Percentiles rank a stretch among this genome's conserved stretches.
Conservation (phyloP, 1,284 basidiomycete species). For the Inonotus obliquus region DNA sequence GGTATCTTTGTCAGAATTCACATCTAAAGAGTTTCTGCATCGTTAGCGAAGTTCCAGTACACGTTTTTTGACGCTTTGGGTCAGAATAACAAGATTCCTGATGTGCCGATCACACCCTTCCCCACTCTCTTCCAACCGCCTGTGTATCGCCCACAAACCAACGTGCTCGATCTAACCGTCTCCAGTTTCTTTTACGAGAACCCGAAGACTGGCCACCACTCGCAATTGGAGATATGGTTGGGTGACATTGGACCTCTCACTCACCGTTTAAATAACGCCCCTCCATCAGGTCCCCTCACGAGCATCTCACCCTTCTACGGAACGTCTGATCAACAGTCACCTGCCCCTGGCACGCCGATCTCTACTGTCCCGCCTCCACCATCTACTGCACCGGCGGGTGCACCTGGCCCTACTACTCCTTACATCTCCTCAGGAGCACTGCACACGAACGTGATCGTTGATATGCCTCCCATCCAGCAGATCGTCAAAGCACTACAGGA, state of each 20-base stretch:
- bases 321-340: conserved; percentile 11
- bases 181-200: conserved; percentile 81
- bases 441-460: conserved; percentile 75
- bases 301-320: conserved; percentile 47
- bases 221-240: conserved; percentile 83
- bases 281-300: conserved; percentile 59
- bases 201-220: conserved; percentile 54
- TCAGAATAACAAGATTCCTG: conserved; percentile 69
- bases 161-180: conserved; percentile 78
- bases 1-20: not conserved
- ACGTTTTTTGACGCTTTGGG: conserved; percentile 91
- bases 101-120: conserved; percentile 81
- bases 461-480: conserved; percentile 66
- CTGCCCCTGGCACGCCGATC: conserved; percentile 12
- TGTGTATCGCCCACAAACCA: conserved; percentile 62
- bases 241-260: conserved; percentile 83
- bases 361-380: not conserved
- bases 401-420: conserved; percentile 35
- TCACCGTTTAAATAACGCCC: conserved; percentile 64
- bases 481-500: conserved; percentile 72
- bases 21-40: conserved; percentile 23
- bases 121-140: conserved; percentile 83
- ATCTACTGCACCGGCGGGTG: conserved; percentile 22
- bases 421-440: conserved; percentile 48
- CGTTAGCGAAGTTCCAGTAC: conserved; percentile 82